Evolutionary conservation across 306 rosid genomes (phyloP), one percentile per base, ranked within the genome.

Genomic region (Macrotyloma uniflorum): DNA sequence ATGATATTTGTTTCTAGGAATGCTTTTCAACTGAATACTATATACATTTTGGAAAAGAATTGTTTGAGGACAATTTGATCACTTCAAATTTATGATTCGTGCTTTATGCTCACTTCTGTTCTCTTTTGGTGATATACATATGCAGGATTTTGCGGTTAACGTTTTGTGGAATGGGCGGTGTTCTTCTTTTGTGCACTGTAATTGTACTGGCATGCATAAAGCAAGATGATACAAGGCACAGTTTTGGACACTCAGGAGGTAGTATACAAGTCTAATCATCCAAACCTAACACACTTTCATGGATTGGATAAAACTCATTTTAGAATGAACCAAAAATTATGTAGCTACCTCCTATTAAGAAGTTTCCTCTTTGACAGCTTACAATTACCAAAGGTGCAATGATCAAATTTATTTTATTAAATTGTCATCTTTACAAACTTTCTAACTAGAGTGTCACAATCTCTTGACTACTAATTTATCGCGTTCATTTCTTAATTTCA

Each of bases 191-290:
- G 70, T 82, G 88, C 65, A 76, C 88, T 81, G 20, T 86, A 54
- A 54, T 64, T 83, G 87, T 87, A 82, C 83, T 91, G 6, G 75
- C 91, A 62, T 81, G 76, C 72, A 83, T 67, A 22, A 85, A 76
- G 58, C 91, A 91, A 87, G 96, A 91, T 77, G 89, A 84, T 45
- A 80, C 79, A 6, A 86, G 96, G 74, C 93, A 91, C 72, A 77
- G 62, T 76, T 91, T 89, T 76, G 93, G 96, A 78, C 85, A 87
- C 74, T 46, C 87, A 0, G 96, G 96, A 91, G 93, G 96, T 91
- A 36, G 12, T 15, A 26, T 67, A 33, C 13, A 46, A 28, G 54
- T 63, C 30, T 70, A 47, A 53, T 14, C 40, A 76, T 23, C 1
- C 64, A 51, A 51, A 51, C 26, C 58, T 51, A 51, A 8, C 14